Percentiles rank a stretch among this genome's conserved stretches.
These are phyloP conservation scores for Mitragyna speciosa DNA, from an alignment of 257 asterid genomes.

Conservation along the genomic window DNA sequence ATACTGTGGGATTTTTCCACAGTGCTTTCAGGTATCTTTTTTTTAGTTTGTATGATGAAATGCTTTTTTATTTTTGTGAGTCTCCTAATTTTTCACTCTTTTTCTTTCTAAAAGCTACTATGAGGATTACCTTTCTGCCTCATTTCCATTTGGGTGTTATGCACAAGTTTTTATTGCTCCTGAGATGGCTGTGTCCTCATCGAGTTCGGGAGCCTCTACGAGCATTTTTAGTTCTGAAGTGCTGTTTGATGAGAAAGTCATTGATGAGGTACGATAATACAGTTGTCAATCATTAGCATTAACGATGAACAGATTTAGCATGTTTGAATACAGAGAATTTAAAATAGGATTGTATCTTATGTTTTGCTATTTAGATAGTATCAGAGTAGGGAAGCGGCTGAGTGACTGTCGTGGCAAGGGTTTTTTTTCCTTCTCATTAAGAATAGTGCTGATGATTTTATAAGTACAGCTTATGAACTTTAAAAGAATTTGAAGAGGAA, in stretches of 20 bases:
- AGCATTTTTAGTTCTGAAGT: slow-evolving; percentile 91
- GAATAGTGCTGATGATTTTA: not conserved
- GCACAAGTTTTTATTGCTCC: slow-evolving; percentile 83
- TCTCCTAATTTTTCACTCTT: not conserved
- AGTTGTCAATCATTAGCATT: not conserved
- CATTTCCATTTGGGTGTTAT: slow-evolving; percentile 96
- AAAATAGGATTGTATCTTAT: not conserved
- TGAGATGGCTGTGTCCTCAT: slow-evolving; percentile 85
- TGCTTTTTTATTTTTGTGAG: not conserved
- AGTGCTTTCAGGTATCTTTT: slow-evolving; percentile 73
- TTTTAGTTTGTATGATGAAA: not conserved
- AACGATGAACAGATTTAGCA: not conserved
- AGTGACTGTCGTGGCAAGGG: not conserved
- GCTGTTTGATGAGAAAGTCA: slow-evolving; percentile 85
- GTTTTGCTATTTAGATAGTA: not conserved
- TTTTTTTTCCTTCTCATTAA: not conserved
- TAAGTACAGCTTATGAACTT: not conserved
- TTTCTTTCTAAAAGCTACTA: slow-evolving; percentile 62
- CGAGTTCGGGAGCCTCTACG: slow-evolving; percentile 79
- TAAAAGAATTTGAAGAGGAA: not conserved
- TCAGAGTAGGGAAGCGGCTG: not conserved
- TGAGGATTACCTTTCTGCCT: slow-evolving; percentile 83
- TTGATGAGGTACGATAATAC: slow-evolving; percentile 73
- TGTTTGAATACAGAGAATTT: not conserved
- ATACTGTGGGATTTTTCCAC: slow-evolving; percentile 74